phyloP scores from a whole-genome alignment of 176 grass and related monocot genomes.

The Zoysia japonica region DNA sequence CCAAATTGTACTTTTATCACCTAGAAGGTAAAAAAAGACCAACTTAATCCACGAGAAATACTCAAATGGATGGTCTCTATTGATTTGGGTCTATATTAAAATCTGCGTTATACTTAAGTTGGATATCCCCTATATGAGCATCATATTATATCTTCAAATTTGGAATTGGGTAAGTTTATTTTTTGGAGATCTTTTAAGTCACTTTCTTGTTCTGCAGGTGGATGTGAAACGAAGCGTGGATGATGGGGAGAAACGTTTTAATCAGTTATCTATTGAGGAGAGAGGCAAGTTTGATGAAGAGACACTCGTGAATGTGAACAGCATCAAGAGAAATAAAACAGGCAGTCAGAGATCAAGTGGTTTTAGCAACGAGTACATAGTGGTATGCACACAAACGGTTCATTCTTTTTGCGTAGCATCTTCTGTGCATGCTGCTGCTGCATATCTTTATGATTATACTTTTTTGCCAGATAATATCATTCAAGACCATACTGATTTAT shows the following conservation, averaged over 20 bases:
- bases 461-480: neutral
- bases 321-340: slow-evolving; percentile 84
- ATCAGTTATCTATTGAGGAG: slow-evolving; percentile 98
- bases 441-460: slow-evolving; percentile 4
- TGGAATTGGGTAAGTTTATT: too few species aligned
- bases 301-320: slow-evolving; percentile 97
- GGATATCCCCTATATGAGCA: neutral
- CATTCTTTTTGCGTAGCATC: neutral
- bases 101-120: neutral
- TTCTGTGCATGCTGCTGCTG: neutral
- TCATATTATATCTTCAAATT: slow-evolving; percentile 2
- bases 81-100: too few species aligned
- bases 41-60: too few species aligned
- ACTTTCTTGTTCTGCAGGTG: slow-evolving; percentile 49
- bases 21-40: too few species aligned
- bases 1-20: too few species aligned
- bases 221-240: slow-evolving; percentile 89
- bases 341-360: slow-evolving; percentile 56
- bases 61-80: too few species aligned
- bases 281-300: slow-evolving; percentile 99
- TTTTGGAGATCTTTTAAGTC: too few species aligned
- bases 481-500: too few species aligned
- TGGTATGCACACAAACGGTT: slow-evolving; percentile 57
- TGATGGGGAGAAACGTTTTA: slow-evolving; percentile 91
- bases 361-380: slow-evolving; percentile 99